phyloP scores from a whole-genome alignment of 129 eudicot genomes.

The Logfia minima region DNA sequence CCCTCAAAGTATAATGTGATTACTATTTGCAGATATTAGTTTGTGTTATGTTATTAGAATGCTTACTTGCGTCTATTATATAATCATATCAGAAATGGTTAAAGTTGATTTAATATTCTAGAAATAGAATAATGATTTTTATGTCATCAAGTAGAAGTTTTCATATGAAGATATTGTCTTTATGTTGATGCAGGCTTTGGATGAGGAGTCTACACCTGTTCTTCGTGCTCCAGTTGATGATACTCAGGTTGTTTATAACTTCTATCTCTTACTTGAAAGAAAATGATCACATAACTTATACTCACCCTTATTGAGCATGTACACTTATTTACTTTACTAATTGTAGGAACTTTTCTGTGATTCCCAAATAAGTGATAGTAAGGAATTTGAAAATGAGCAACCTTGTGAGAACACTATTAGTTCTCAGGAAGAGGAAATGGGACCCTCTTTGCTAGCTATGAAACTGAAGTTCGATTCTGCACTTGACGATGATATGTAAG shows the following conservation, averaged over 20 bases:
- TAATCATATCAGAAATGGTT: background rate
- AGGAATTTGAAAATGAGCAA: slow-evolving; percentile 39
- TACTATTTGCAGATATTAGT: background rate
- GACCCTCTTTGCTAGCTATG: slow-evolving; percentile 70
- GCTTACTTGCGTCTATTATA: background rate
- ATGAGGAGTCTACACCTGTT: slow-evolving; percentile 52
- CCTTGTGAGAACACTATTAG: slow-evolving; percentile 36
- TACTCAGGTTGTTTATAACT: slow-evolving; percentile 60
- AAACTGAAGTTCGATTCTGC: slow-evolving; percentile 79
- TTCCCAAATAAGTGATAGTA: slow-evolving; percentile 43
- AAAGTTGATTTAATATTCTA: slow-evolving; percentile 1
- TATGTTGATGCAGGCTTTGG: slow-evolving; percentile 39
- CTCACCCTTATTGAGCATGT: background rate
- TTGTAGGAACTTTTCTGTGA: slow-evolving; percentile 79
- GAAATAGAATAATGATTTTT: slow-evolving; percentile 14
- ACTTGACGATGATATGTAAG: slow-evolving; percentile 77
- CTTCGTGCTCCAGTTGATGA: slow-evolving; percentile 70
- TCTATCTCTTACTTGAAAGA: background rate
- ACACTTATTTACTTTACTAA: slow-evolving; percentile 19
- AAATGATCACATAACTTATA: background rate
- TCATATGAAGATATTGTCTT: slow-evolving; percentile 18
- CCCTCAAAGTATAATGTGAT: background rate
- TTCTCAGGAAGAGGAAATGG: slow-evolving; percentile 62
- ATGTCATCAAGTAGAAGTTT: background rate
- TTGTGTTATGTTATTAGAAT: background rate